phyloP scores from a whole-genome alignment of 2,329 filamentous ascomycete species.

The Botrytis medusae region DNA sequence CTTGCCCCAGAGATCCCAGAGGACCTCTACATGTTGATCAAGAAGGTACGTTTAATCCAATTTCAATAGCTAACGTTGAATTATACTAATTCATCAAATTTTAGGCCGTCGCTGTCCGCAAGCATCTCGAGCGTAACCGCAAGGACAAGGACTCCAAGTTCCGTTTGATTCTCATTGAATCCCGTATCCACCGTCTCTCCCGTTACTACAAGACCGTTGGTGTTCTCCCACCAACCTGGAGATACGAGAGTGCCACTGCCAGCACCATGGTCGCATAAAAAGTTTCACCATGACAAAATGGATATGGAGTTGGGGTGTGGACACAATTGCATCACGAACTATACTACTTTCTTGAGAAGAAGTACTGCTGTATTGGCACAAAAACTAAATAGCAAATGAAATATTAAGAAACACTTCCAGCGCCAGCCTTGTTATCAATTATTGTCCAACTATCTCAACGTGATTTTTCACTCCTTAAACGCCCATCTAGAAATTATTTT shows the following conservation, averaged over 20 bases:
- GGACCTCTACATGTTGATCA: conserved; percentile 99
- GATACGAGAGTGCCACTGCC: conserved; percentile 97
- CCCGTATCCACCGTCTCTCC: conserved; percentile 98
- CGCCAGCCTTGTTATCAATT: conserved; percentile 5
- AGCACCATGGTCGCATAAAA: conserved; percentile 84
- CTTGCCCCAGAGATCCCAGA: conserved; percentile 98
- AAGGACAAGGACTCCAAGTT: conserved; percentile 99
- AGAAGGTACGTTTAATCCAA: conserved; percentile 70
- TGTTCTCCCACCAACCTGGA: conserved; percentile 88
- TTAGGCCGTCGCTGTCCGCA: conserved; percentile 91
- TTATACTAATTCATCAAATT: conserved; percentile 28
- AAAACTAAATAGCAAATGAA: conserved; percentile 35
- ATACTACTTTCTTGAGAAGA: conserved; percentile 20
- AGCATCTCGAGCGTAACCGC: conserved; percentile 99
- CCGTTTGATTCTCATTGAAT: conserved; percentile 99
- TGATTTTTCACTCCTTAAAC: conserved; percentile 3
- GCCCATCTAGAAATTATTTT: conserved; percentile 10
- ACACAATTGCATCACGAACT: conserved; percentile 29
- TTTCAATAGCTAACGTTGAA: background rate
- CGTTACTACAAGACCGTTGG: conserved; percentile 99
- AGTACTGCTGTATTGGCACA: conserved; percentile 33
- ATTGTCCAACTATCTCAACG: background rate
- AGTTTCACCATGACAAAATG: conserved; percentile 22
- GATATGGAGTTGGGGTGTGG: conserved; percentile 38
- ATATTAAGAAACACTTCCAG: conserved; percentile 35